Base-by-base conservation (phyloP, 768 basidiomycete genomes). In the Auricularia cornea region DNA sequence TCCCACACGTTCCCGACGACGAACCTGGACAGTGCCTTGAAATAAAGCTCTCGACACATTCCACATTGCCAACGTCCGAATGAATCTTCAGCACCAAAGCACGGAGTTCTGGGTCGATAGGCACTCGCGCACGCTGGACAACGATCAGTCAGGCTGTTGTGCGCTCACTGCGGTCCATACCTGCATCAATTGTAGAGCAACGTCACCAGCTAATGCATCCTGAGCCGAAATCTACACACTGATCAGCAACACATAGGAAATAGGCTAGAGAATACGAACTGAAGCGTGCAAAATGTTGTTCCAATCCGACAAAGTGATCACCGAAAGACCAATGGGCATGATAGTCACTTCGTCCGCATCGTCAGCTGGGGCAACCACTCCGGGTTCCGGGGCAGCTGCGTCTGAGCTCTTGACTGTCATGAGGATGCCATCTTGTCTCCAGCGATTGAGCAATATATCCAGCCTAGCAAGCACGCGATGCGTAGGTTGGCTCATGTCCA, bases 291-390 rank as follows among this genome's bases (percentile, higher is more conserved):
- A 73, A 4, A 89, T 72, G 1, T 83, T 80, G 51, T 80, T 74
- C 74, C 82, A 85, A 70, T 90, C 87, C 11, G 72, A 65, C 20
- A 73, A 57, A 0, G 85, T 80, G 23, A 89, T 70, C 11, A 86
- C 62, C 18, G 78, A 75, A 3, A 83, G 68, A 20, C 54, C 54
- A 20, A 57, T 57, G 54, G 54, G 54, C 54, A 57, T 29, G 10
- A 57, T 30, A 4, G 26, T 30, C 1, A 57, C 28, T 14, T 57
- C 54, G 6, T 57, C 54, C 26, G 26, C 54, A 28, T 16, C 54
- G 28, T 32, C 28, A 6, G 16, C 28, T 14, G 82, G 79, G 23
- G 84, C 66, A 2, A 60, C 32, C 41, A 18, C 6, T 14, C 38
- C 29, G 35, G 40, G 54, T 0, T 14, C 59, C 18, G 18, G 28